phyloP scores from a whole-genome alignment of 306 rosid species.

The barrel medic (Medicago truncatula) region DNA sequence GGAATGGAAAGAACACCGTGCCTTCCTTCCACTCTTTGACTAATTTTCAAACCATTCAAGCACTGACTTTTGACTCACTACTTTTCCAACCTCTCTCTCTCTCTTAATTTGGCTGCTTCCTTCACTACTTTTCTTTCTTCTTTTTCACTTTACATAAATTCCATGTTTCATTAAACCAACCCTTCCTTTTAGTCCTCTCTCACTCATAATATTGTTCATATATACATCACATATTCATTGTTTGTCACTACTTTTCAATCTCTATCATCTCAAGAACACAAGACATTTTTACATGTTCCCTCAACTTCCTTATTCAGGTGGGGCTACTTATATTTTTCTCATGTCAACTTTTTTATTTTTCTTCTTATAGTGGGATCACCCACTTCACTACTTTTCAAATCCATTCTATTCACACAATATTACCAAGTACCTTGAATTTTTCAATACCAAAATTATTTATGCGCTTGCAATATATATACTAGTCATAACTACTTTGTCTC shows the following conservation, averaged over 20 bases:
- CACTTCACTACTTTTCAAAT: conserved; percentile 62
- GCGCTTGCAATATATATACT: not conserved
- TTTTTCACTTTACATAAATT: conserved; percentile 22
- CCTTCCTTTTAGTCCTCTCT: not conserved
- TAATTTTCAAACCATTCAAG: conserved; percentile 51
- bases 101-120: conserved; percentile 36
- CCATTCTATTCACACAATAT: not conserved
- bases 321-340: conserved; percentile 16
- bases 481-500: not conserved
- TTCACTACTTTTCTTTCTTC: conserved; percentile 37
- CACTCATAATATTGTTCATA: not conserved
- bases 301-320: conserved; percentile 39
- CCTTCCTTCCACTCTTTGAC: conserved; percentile 71
- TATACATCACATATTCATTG: conserved; percentile 5
- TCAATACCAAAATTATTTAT: conserved; percentile 28
- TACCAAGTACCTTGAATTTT: not conserved
- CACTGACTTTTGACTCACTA: conserved; percentile 72
- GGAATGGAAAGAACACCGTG: conserved; percentile 44
- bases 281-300: conserved; percentile 30
- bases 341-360: conserved; percentile 33
- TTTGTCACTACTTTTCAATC: conserved; percentile 58
- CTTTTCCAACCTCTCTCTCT: conserved; percentile 62
- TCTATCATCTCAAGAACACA: conserved; percentile 15
- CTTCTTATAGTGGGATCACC: conserved; percentile 37
- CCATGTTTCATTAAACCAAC: conserved; percentile 7